Evolutionary conservation across 129 eudicot species (phyloP).

Genomic region (Flaveria brownii): DNA sequence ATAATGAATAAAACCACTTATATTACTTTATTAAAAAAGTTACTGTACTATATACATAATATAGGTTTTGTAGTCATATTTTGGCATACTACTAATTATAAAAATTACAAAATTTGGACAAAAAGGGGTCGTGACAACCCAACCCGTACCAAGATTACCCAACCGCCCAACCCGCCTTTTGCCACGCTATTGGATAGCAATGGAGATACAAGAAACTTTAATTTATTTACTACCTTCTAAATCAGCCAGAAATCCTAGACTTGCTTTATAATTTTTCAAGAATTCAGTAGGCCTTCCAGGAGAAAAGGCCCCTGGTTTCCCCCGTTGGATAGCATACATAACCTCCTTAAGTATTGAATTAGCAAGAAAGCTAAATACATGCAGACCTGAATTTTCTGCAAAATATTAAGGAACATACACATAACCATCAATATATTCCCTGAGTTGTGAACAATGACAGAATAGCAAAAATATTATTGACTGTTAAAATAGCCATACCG

Average conservation of each 20-base stretch:
- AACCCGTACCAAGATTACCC: background rate
- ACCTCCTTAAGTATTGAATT: slow-evolving; percentile 97
- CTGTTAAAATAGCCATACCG: slow-evolving; percentile 40
- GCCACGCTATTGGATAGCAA: background rate
- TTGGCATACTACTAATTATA: background rate
- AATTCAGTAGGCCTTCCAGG: slow-evolving; percentile 96
- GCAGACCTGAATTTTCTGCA: slow-evolving; percentile 97
- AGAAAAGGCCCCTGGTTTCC: slow-evolving; percentile 94
- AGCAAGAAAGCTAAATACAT: slow-evolving; percentile 92
- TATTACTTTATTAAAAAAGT: background rate
- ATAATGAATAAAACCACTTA: background rate
- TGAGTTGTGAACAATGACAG: background rate
- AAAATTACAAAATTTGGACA: background rate
- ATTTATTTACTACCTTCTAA: slow-evolving; percentile 69
- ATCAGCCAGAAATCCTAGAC: slow-evolving; percentile 74
- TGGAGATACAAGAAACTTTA: slow-evolving; percentile 8
- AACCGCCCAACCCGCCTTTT: background rate
- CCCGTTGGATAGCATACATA: slow-evolving; percentile 75
- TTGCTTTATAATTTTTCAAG: slow-evolving; percentile 82
- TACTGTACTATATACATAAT: background rate
- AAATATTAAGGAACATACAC: background rate
- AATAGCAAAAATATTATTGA: slow-evolving; percentile 1
- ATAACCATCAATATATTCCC: slow-evolving; percentile 7
- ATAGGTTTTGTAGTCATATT: background rate
- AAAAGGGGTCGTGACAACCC: background rate